Evolutionary conservation across 352 stramenopile genomes (phyloP).

Genomic region (Pythium aphanidermatum): DNA sequence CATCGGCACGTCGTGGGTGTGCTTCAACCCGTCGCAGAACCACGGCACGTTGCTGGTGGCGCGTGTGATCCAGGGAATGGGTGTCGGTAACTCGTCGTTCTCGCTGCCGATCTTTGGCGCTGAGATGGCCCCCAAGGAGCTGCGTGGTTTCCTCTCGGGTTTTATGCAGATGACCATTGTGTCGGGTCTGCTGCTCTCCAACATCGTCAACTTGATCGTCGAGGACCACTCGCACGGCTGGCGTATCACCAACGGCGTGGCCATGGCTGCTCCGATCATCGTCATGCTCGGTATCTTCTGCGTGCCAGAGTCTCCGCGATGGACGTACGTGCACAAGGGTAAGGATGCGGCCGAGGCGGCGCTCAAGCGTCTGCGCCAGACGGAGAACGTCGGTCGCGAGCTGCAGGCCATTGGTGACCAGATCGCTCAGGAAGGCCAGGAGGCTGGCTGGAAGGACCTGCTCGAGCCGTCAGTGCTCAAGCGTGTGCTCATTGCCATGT

Average conservation of each 20-base stretch:
- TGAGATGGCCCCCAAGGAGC: constrained; percentile 55
- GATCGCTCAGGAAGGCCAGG: constrained; percentile 17
- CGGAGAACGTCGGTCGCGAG: constrained; percentile 18
- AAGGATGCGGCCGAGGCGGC: constrained; percentile 12
- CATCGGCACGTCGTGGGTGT: constrained; percentile 19
- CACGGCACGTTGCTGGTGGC: constrained; percentile 22
- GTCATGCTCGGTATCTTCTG: constrained; percentile 26
- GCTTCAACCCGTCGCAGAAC: constrained; percentile 3
- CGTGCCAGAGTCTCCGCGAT: constrained; percentile 27
- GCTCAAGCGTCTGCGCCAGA: constrained; percentile 19
- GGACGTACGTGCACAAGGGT: too few relatives aligned
- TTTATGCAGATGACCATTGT: constrained; percentile 64
- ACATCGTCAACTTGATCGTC: constrained; percentile 22
- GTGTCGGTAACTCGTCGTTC: constrained; percentile 46
- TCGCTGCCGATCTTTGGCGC: constrained; percentile 46
- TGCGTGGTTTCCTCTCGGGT: constrained; percentile 52
- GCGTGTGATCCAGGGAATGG: constrained; percentile 33
- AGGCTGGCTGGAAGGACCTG: constrained; percentile 16
- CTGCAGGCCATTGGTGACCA: constrained; percentile 28
- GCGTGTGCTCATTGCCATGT: constrained; percentile 20
- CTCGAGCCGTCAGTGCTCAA: constrained; percentile 13
- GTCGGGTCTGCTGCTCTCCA: constrained; percentile 32
- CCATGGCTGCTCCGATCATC: constrained; percentile 18
- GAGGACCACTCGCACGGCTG: constrained; percentile 16
- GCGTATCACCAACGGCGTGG: constrained; percentile 20